Base-by-base conservation (phyloP, 2,329 filamentous ascomycete genomes). In the Zymoseptoria brevis region DNA sequence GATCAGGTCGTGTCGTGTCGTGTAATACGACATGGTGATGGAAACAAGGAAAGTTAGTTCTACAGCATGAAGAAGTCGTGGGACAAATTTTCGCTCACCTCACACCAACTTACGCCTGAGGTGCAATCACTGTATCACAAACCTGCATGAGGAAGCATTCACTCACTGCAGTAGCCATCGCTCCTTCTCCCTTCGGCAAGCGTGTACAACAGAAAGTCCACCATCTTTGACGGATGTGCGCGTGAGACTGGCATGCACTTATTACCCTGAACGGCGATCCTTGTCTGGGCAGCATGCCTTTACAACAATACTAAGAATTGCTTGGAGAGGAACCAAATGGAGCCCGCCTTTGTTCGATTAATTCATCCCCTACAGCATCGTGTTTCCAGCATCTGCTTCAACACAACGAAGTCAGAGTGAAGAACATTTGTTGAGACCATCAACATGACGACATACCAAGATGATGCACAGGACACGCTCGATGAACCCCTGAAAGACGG, bases 401-500 rank as follows among this genome's bases (percentile, higher is more conserved):
- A 35, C 6, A 48, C 29, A 55, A 29, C 22, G 30, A 22, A n/a
- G 48, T 30, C 24, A 30, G n/a, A 26, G 22, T 19, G 13, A 19
- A 21, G 51, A 19, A 54, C 24, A 30, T 11, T 50, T 49, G 55
- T 19, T 50, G 35, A 50, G 19, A 21, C 41, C 19, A 48, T 11
- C 16, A 51, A 24, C 24, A 50, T 29, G 8, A 49, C 50, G 22
- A 29, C 19, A 50, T 29, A 53, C 19, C 57, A 21, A 21, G 62
- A 64, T 45, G 61, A 62, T 29, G 56, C 65, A 19, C 62, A 68
- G 48, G 64, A 69, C 29, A 67, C 63, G 2, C 62, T 73, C 29
- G 67, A 70, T 54, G 69, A 71, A 55, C 64, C 69, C 22, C 60
- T 69, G 3, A 55, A 63, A 30, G 58, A 62, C 22, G 58, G 64